Percentiles rank a stretch among this genome's conserved stretches.
Evolutionary conservation across 306 rosid genomes (phyloP).

Genomic region (Rubus parviflorus): DNA sequence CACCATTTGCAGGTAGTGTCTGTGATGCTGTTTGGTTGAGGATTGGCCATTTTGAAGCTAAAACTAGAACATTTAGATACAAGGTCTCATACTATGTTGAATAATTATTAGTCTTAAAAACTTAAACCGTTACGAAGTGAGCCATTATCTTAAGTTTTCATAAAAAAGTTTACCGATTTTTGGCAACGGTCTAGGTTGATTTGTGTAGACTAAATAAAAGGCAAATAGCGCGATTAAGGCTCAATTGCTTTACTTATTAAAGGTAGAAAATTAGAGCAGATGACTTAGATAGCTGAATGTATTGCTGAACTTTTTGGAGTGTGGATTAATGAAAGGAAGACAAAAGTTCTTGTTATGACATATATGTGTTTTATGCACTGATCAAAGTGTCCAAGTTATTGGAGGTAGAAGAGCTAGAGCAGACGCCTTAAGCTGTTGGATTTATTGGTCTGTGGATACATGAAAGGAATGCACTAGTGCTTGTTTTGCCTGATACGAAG

Average conservation of each 20-base stretch:
- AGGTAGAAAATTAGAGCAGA: background rate
- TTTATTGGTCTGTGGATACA: too few species aligned
- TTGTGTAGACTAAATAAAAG: background rate
- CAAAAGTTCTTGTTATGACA: background rate
- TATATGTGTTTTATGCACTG: background rate
- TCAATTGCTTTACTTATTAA: background rate
- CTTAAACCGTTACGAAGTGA: background rate
- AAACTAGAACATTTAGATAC: too few species aligned
- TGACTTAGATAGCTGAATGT: background rate
- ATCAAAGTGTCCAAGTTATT: background rate
- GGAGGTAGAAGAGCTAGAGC: background rate
- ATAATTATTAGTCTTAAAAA: too few species aligned
- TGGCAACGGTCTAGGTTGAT: background rate
- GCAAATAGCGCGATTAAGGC: background rate
- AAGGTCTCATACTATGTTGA: background rate
- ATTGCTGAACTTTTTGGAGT: background rate
- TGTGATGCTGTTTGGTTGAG: background rate
- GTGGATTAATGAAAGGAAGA: background rate
- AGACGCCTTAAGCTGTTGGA: background rate
- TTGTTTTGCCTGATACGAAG: background rate
- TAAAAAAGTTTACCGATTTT: too few species aligned
- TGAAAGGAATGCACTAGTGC: background rate
- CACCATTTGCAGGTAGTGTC: too few species aligned
- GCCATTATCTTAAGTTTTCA: background rate
- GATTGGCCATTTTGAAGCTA: background rate